Percentiles rank a stretch among this genome's conserved stretches.
These are phyloP conservation scores for Withania somnifera DNA, from an alignment of 305 asterid genomes.

Conservation along the genomic window DNA sequence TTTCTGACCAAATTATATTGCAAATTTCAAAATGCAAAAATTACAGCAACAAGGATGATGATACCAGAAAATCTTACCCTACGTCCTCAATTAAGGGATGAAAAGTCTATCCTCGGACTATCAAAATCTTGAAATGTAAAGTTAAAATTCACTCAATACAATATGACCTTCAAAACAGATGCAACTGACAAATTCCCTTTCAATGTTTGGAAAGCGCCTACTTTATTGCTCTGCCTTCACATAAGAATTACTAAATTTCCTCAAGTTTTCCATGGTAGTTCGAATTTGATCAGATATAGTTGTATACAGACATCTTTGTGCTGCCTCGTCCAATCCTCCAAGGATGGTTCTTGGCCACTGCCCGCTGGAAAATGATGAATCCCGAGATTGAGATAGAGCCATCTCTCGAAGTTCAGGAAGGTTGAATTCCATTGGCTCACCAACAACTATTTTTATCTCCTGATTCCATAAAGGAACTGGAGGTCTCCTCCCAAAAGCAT, in stretches of 20 bases:
- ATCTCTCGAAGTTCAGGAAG: constrained; percentile 59
- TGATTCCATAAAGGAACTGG: constrained; percentile 62
- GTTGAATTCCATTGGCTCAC: constrained; percentile 75
- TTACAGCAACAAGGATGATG: not conserved
- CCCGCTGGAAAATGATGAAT: constrained; percentile 19
- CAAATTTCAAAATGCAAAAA: not conserved
- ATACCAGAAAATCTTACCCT: not conserved
- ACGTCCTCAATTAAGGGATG: not conserved
- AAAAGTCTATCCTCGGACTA: not conserved
- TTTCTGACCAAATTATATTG: not conserved
- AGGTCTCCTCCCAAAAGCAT: constrained; percentile 62
- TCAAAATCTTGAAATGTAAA: not conserved
- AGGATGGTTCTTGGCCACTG: constrained; percentile 52
- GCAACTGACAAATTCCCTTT: not conserved
- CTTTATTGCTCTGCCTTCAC: constrained; percentile 14
- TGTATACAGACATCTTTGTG: constrained; percentile 62
- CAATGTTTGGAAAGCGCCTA: not conserved
- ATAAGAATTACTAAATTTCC: constrained; percentile 25
- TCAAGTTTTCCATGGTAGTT: constrained; percentile 55
- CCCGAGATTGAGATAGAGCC: constrained; percentile 47
- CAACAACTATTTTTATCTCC: constrained; percentile 52
- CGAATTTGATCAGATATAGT: constrained; percentile 61
- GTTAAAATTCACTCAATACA: not conserved
- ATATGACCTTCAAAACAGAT: not conserved
- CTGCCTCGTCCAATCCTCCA: constrained; percentile 71